A percentile compares a stretch with the other conserved stretches of the same genome.
phyloP scores from a whole-genome alignment of 2,329 filamentous ascomycete genomes.

The Waltergamsia citrina region DNA sequence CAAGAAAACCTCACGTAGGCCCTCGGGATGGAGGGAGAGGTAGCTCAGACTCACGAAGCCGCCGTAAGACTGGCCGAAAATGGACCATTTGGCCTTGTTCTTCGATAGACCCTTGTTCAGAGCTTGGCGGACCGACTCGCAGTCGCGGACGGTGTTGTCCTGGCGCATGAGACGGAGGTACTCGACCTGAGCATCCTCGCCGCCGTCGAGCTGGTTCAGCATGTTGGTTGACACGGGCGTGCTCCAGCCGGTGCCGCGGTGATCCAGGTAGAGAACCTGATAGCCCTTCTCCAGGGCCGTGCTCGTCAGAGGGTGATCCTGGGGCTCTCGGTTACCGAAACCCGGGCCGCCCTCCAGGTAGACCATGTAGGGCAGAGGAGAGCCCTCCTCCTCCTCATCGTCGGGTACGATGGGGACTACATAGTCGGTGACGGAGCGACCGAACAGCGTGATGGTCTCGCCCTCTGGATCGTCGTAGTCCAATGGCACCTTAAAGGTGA shows the following conservation, averaged over 20 bases:
- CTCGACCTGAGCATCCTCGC: constrained; percentile 63
- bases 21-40: constrained; percentile 68
- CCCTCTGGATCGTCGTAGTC: constrained; percentile 58
- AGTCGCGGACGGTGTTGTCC: constrained; percentile 82
- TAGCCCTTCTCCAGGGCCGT: constrained; percentile 73
- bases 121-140: constrained; percentile 71
- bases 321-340: constrained; percentile 64
- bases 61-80: constrained; percentile 87
- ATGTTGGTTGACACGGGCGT: constrained; percentile 68
- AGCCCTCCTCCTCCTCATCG: constrained; percentile 4
- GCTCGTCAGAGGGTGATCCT: constrained; percentile 60
- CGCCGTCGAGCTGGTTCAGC: constrained; percentile 42
- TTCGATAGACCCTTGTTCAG: constrained; percentile 61
- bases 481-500: constrained; percentile 79
- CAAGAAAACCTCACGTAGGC: constrained; percentile 72
- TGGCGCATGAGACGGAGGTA: constrained; percentile 82
- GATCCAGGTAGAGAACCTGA: constrained; percentile 79
- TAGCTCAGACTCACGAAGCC: constrained; percentile 82
- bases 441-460: constrained; percentile 66
- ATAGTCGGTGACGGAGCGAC: constrained; percentile 58
- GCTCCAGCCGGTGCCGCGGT: constrained; percentile 81
- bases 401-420: constrained; percentile 34
- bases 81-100: constrained; percentile 69
- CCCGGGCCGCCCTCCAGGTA: constrained; percentile 85
- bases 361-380: constrained; percentile 50